phyloP scores from a whole-genome alignment of 2,329 filamentous ascomycete species.

The Fusarium sororula region DNA sequence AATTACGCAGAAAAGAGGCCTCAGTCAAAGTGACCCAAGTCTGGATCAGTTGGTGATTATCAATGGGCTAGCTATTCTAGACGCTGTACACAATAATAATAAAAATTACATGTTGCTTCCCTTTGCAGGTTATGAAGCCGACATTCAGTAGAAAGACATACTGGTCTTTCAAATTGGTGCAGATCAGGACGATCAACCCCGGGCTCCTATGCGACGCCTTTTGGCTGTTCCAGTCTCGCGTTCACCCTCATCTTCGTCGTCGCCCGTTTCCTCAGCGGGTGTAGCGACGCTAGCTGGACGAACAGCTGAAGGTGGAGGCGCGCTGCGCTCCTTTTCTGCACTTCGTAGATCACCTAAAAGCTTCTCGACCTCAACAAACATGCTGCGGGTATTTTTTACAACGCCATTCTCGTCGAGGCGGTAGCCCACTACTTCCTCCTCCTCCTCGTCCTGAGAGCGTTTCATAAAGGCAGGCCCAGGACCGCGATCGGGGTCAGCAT shows the following conservation, averaged over 20 bases:
- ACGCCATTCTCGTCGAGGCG: slow-evolving; percentile 84
- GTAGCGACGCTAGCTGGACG: slow-evolving; percentile 51
- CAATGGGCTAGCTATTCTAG: slow-evolving; percentile 37
- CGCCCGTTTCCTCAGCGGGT: slow-evolving; percentile 57
- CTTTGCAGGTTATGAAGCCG: slow-evolving; percentile 16
- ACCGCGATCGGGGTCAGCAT: slow-evolving; percentile 79
- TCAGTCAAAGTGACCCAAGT: slow-evolving; percentile 1
- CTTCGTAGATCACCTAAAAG: slow-evolving; percentile 79
- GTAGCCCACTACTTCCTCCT: slow-evolving; percentile 64
- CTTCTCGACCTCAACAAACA: slow-evolving; percentile 89
- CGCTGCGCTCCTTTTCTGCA: slow-evolving; percentile 67
- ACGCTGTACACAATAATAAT: slow-evolving; percentile 38
- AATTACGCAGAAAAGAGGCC: not conserved
- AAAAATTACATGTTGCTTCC: slow-evolving; percentile 32
- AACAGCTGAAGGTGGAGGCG: slow-evolving; percentile 46
- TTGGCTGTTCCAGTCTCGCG: slow-evolving; percentile 49
- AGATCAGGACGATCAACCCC: slow-evolving; percentile 41
- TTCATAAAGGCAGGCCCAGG: slow-evolving; percentile 70
- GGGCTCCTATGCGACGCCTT: slow-evolving; percentile 48
- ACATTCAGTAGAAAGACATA: slow-evolving; percentile 18
- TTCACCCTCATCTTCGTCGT: slow-evolving; percentile 61
- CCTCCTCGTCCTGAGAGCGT: slow-evolving; percentile 53
- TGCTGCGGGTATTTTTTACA: slow-evolving; percentile 86
- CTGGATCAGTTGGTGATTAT: slow-evolving; percentile 35
- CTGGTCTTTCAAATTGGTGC: slow-evolving; percentile 1